phyloP scores from a whole-genome alignment of 2,329 filamentous ascomycete species.

The Penicillium sp. region DNA sequence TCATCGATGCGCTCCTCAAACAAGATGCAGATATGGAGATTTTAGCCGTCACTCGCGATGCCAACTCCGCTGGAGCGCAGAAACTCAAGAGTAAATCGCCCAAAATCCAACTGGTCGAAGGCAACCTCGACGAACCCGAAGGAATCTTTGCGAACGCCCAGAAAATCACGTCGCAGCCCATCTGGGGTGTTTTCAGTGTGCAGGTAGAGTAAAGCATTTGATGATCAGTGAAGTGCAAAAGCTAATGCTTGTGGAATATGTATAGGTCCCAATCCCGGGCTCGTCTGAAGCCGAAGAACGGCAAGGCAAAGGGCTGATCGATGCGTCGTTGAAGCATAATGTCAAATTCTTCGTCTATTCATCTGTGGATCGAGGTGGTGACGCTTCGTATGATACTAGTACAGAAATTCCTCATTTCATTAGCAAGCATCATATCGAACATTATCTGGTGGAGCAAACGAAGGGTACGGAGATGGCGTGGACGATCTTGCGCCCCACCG shows the following conservation, averaged over 20 bases:
- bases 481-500: conserved; percentile 62
- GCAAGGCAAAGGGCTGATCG: conserved; percentile 60
- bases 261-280: not conserved
- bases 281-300: conserved; percentile 41
- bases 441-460: conserved; percentile 54
- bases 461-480: conserved; percentile 53
- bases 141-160: conserved; percentile 52
- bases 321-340: conserved; percentile 55
- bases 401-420: conserved; percentile 64
- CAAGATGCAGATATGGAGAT: conserved; percentile 46
- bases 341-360: conserved; percentile 65
- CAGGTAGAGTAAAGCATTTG: conserved; percentile 44
- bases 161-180: conserved; percentile 34
- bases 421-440: conserved; percentile 62
- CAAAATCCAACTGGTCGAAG: conserved; percentile 57
- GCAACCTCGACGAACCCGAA: conserved; percentile 54
- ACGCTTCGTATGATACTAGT: conserved; percentile 50
- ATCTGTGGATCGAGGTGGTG: conserved; percentile 63
- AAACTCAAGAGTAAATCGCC: conserved; percentile 47
- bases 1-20: conserved; percentile 34
- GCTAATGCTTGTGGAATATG: not conserved
- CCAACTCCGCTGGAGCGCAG: conserved; percentile 52
- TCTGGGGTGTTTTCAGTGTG: conserved; percentile 64
- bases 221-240: not conserved
- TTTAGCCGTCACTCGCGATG: conserved; percentile 61